Evolutionary conservation across 2,329 filamentous ascomycete species (phyloP), one percentile per base, ranked within the genome.

Genomic region (Stagonosporopsis tanaceti): DNA sequence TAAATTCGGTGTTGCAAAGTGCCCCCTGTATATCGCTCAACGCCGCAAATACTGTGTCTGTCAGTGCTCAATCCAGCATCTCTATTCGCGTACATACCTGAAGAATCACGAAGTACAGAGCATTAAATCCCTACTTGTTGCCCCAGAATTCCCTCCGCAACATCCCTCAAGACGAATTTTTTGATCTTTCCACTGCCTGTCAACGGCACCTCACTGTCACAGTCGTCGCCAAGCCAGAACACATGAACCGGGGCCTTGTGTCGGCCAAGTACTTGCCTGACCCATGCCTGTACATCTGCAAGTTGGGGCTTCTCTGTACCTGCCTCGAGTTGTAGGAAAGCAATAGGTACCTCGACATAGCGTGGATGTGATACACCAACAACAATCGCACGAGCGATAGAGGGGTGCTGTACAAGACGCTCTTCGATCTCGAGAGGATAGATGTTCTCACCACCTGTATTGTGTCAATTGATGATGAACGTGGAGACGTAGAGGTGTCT

Each of bases 361-460:
- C 88, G 85, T n/a, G 81, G 79, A 67, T 91, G 85, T 56, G 88
- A 86, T 27, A 92, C 80, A 1, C 88, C 89, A 35, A 91, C 86
- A 2, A 92, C 89, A 45, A 90, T 83, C 14, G 89, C 89, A n/a
- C 85, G 80, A 1, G 80, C 73, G 27, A 92, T 82, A 2, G 81
- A 78, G 0, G 86, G 82, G 72, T 92, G 89, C 1, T 82, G 81
- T 42, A 87, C 78, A n/a, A 92, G 81, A 2, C 89, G 83, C 72
- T 91, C 88, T 75, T 92, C 89, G 58, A 92, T 91, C 71, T 92
- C 89, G 22, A 91, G 82, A 1, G 89, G 89, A 69, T 91, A 71
- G 83, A 77, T 76, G 52, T 76, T 77, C 41, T 77, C 75, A 32
- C 74, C 74, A 14, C 74, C 74, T 77, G 35, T 4, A n/a, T 20